Evolutionary conservation across 805 yeast genomes (phyloP), one percentile per base, ranked within the genome.

Genomic region (Priceomyces carsonii): DNA sequence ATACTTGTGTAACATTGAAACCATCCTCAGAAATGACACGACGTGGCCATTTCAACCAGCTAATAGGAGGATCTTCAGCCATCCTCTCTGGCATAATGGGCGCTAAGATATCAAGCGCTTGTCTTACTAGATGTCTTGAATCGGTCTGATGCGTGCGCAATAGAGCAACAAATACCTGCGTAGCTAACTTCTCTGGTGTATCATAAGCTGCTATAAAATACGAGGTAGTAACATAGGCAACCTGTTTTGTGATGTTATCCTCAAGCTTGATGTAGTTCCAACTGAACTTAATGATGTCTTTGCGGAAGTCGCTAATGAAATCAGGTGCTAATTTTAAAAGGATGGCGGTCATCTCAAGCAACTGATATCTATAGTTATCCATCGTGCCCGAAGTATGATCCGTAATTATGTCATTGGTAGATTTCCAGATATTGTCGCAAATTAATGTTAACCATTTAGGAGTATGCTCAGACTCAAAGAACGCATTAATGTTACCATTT

Each of bases 1-100:
- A 66, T 24, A 90, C 96, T 51, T 88, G 96, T 2, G 82, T 78
- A 3, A 88, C 89, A 50, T 80, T 88, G 53, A 82, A 85, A 0
- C 93, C 91, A 51, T 89, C 95, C 53, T 95, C 98, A 2, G 90
- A 81, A 9, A 93, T 69, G 2, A 91, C 93, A 34, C 97, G 73
- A 45, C 97, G 80, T 0, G 96, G 95, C 90, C 96, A 89, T 47
- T 86, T 90, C 33, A 93, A 75, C 98, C 98, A 93, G 35, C 69
- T 71, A 40, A 73, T 66, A 6, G 79, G 74, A 5, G 76, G 67
- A 0, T 79, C 86, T 15, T 69, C 67, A 1, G 67, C 67, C 61
- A 85, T 75, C 34, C 95, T 69, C 36, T 73, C 71, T 2, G 85
- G 80, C 71, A 91, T 73, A 0, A 85, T 93, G 0, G 96, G 96